Percentiles rank a stretch among this genome's conserved stretches.
phyloP scores from a whole-genome alignment of 73 alveolate species.

The Paramecium primaurelia region DNA sequence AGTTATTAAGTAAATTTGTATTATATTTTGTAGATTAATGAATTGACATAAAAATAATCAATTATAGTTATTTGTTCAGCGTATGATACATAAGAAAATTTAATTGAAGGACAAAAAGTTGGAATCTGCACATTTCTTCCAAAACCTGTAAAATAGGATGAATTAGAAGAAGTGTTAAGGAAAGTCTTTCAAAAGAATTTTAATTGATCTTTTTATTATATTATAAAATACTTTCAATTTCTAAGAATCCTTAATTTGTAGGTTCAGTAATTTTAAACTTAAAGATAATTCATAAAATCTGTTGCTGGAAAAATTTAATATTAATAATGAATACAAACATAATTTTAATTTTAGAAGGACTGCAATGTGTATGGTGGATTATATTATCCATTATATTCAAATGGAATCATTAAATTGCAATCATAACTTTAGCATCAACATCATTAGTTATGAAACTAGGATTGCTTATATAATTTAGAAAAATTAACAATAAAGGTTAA shows the following conservation, averaged over 20 bases:
- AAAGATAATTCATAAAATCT: background rate
- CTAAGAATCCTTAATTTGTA: background rate
- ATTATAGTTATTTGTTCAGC: constrained; percentile 7
- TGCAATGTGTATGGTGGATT: background rate
- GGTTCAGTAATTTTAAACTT: background rate
- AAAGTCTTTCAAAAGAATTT: background rate
- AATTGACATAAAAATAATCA: background rate
- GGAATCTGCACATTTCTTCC: background rate
- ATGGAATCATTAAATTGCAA: background rate
- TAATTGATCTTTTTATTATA: background rate
- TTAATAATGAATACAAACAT: background rate
- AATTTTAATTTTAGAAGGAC: background rate
- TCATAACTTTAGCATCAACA: background rate
- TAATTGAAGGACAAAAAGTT: background rate
- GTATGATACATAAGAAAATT: background rate
- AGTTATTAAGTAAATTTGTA: background rate
- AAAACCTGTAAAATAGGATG: background rate
- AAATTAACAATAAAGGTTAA: background rate
- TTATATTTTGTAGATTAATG: background rate
- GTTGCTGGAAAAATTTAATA: background rate
- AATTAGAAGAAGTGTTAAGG: background rate
- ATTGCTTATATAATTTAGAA: background rate
- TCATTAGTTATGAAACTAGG: background rate
- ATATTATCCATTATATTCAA: background rate
- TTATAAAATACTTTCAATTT: background rate